Percentiles rank a stretch among this genome's conserved stretches.
phyloP scores from a whole-genome alignment of 441 rosid species.

The Bocquillonia castaneifolia region DNA sequence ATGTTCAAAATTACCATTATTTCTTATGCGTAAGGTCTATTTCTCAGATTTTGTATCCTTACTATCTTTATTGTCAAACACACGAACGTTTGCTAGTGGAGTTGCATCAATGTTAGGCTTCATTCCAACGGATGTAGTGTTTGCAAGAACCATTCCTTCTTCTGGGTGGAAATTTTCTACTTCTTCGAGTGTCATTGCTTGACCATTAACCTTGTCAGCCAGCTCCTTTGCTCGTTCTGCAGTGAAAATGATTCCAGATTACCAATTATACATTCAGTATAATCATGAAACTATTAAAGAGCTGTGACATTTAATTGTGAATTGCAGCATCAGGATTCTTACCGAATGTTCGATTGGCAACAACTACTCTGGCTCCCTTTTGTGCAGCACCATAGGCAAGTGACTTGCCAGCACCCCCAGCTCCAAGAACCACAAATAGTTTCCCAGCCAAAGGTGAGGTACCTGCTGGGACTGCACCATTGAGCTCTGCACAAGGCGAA shows the following conservation, averaged over 20 bases:
- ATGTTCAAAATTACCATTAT: not conserved
- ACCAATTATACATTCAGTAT: too few species aligned
- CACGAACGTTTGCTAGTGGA: slow-evolving; percentile 48
- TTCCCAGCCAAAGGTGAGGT: slow-evolving; percentile 55
- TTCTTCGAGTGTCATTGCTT: slow-evolving; percentile 46
- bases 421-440: slow-evolving; percentile 53
- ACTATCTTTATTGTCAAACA: not conserved
- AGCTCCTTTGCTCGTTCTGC: slow-evolving; percentile 55
- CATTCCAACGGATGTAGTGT: slow-evolving; percentile 66
- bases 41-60: too few species aligned
- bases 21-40: too few species aligned
- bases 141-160: slow-evolving; percentile 61
- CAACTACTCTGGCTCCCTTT: slow-evolving; percentile 53
- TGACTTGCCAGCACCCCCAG: slow-evolving; percentile 67
- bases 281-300: too few species aligned
- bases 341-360: slow-evolving; percentile 60
- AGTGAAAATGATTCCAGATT: too few species aligned
- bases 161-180: slow-evolving; percentile 49
- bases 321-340: slow-evolving; percentile 25
- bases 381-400: slow-evolving; percentile 59
- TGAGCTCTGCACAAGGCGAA: slow-evolving; percentile 25
- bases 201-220: slow-evolving; percentile 42
- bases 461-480: slow-evolving; percentile 22
- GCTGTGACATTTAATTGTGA: too few species aligned
- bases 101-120: slow-evolving; percentile 49